Conservation (phyloP, 2,329 filamentous ascomycete genomes). For the Clarireedia paspali region DNA sequence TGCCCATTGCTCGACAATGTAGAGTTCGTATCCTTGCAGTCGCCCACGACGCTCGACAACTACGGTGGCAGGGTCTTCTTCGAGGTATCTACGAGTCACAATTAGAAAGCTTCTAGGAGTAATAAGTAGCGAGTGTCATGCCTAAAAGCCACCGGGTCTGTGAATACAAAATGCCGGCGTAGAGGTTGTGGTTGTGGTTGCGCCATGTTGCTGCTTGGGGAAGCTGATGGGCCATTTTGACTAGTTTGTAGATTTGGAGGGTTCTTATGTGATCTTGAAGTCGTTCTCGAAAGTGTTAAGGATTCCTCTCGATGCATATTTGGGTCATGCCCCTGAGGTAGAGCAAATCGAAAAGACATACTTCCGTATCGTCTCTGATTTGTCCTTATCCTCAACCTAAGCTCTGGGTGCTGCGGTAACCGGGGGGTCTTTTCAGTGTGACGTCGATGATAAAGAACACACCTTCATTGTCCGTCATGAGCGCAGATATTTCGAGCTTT, state of each 20-base stretch:
- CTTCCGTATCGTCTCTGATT: conserved; percentile 6
- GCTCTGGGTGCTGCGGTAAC: not conserved
- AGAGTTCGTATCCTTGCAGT: conserved; percentile 81
- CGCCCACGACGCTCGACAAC: conserved; percentile 65
- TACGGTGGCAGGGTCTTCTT: conserved; percentile 71
- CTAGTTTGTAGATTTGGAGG: conserved; percentile 4
- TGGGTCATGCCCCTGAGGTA: conserved; percentile 23
- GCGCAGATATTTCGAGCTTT: not conserved
- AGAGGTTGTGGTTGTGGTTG: conserved; percentile 1
- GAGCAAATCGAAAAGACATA: conserved; percentile 20
- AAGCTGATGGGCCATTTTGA: conserved; percentile 9
- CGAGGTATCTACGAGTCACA: conserved; percentile 54
- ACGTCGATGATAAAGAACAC: conserved; percentile 6
- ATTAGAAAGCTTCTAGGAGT: not conserved
- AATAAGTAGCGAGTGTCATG: conserved; percentile 15
- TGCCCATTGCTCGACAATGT: conserved; percentile 95
- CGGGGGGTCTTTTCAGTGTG: conserved; percentile 2
- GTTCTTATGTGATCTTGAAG: conserved; percentile 18
- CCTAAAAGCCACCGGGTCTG: conserved; percentile 58
- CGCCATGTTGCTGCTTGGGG: conserved; percentile 3
- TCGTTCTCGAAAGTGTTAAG: conserved; percentile 23
- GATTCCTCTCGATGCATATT: conserved; percentile 26
- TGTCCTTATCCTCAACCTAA: not conserved
- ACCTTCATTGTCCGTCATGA: not conserved
- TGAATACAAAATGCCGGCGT: conserved; percentile 44